Evolutionary conservation across 129 eudicot species (phyloP).

Genomic region (Saussurea involucrata): DNA sequence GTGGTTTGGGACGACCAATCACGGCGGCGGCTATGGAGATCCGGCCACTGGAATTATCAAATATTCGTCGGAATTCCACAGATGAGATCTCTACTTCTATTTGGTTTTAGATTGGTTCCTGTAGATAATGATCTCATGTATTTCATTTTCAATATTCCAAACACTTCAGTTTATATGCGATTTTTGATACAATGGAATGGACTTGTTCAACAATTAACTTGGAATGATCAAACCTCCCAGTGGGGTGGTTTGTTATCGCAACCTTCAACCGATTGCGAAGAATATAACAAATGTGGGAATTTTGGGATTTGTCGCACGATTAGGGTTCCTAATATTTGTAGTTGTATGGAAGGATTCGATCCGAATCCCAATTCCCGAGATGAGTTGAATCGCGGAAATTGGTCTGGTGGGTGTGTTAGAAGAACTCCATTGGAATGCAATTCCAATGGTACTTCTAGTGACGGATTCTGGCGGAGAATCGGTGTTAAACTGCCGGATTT

Average conservation of each 20-base stretch:
- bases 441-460: conserved; percentile 25
- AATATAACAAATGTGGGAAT: conserved; percentile 55
- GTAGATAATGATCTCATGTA: conserved; percentile 27
- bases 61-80: conserved; percentile 49
- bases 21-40: conserved; percentile 45
- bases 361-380: conserved; percentile 23
- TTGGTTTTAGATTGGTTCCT: conserved; percentile 38
- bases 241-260: conserved; percentile 37
- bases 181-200: conserved; percentile 51
- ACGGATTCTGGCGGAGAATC: conserved; percentile 32
- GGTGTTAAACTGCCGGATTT: conserved; percentile 58
- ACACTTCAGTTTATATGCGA: conserved; percentile 17
- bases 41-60: conserved; percentile 58
- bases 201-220: conserved; percentile 36
- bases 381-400: conserved; percentile 39
- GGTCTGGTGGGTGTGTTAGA: conserved; percentile 60
- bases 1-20: conserved; percentile 41
- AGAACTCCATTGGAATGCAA: conserved; percentile 38
- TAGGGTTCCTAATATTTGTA: conserved; percentile 26
- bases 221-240: conserved; percentile 6
- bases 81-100: conserved; percentile 32
- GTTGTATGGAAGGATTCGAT: conserved; percentile 59
- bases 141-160: conserved; percentile 32
- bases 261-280: conserved; percentile 45
- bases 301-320: conserved; percentile 38